phyloP scores from a whole-genome alignment of 2,329 filamentous ascomycete genomes.

The Graphilbum fragrans region DNA sequence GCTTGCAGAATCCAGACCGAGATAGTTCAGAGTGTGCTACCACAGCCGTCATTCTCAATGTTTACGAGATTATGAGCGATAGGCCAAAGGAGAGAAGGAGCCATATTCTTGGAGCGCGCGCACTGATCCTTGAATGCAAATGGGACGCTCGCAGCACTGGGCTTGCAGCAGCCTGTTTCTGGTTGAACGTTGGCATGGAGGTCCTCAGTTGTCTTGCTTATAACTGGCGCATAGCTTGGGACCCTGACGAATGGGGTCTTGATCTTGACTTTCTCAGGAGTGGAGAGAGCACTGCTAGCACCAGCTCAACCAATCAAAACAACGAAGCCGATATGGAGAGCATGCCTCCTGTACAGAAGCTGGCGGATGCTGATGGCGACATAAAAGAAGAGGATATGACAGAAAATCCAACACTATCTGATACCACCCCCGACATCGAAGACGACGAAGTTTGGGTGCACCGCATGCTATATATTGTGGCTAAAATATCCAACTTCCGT shows the following conservation, averaged over 20 bases:
- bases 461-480: conserved; percentile 77
- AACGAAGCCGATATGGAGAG: no score
- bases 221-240: conserved; percentile 79
- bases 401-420: no score
- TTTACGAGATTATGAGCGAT: conserved; percentile 88
- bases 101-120: conserved; percentile 74
- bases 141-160: conserved; percentile 75
- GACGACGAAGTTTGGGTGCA: conserved; percentile 80
- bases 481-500: conserved; percentile 77
- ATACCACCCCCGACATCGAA: no score
- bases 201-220: conserved; percentile 78
- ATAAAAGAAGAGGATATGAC: no score
- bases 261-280: conserved; percentile 53
- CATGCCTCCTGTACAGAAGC: no score
- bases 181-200: conserved; percentile 86
- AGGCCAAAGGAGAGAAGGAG: conserved; percentile 71
- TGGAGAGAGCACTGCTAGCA: not conserved
- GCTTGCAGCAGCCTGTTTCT: conserved; percentile 81
- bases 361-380: no score
- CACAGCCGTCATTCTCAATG: conserved; percentile 77
- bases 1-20: conserved; percentile 71
- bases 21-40: conserved; percentile 77
- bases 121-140: conserved; percentile 76
- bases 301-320: no score
- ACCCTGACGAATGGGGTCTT: conserved; percentile 81